Base-by-base conservation (phyloP, 2,329 filamentous ascomycete genomes). In the Stylonectria norvegica region DNA sequence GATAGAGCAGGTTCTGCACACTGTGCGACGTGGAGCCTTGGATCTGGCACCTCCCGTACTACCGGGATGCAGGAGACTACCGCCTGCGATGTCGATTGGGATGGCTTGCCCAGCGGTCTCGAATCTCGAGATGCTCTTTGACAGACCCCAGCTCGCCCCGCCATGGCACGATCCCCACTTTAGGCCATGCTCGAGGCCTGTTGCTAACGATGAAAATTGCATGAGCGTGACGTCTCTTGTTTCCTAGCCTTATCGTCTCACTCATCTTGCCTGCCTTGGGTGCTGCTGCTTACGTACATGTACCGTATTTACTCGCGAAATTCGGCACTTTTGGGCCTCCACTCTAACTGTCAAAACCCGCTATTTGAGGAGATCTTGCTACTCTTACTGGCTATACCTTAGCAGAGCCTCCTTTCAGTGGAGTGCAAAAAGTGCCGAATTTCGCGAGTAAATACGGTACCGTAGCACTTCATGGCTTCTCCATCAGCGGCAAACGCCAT, bases 91-190 rank as follows among this genome's bases (percentile, higher is more conserved):
- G 42, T 29, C 36, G 32, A 28, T 39, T 38, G 41, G 36, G 39
- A 53, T 49, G 38, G 31, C 40, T 46, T 45, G 43, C 42, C 40
- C 43, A 49, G 40, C 52, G 54, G 52, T 57, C 54, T 57, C 52
- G 54, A 57, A 57, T 49, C n/a, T n/a, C n/a, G n/a, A n/a, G n/a
- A n/a, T n/a, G n/a, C n/a, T 53, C 23, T 34, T 30, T 19, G 23
- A 34, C 4, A 36, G 36, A 17, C 37, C n/a, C 42, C 39, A 36
- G 17, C 33, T 36, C 45, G 45, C 52, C 56, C 50, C 54, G 54
- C 48, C 54, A 49, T 57, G 49, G 48, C 49, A 55, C 48, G 53
- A 56, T 56, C 53, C 51, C 53, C 53, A 48, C 48, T 45, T 38
- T 32, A 32, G 42, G 35, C 34, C 48, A 45, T 42, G 42, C 42